Percentiles rank a stretch among this genome's conserved stretches.
phyloP scores from a whole-genome alignment of 2,329 filamentous ascomycete genomes.

The Malbranchea cinnamomea region DNA sequence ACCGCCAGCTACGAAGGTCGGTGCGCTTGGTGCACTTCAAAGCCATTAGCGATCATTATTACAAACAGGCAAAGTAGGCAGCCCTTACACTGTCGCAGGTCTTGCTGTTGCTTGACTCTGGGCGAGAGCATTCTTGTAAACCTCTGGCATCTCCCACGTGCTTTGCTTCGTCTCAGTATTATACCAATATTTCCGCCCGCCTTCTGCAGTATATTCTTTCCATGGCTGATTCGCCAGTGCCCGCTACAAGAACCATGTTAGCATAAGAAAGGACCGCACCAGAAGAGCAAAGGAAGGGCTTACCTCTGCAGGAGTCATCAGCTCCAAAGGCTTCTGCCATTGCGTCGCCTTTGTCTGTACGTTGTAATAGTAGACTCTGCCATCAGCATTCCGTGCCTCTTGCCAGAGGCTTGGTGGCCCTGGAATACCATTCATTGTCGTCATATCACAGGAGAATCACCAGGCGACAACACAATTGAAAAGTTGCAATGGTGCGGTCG shows the following conservation, averaged over 20 bases:
- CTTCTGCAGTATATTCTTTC: constrained; percentile 80
- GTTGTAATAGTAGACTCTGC: constrained; percentile 86
- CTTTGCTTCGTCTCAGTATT: constrained; percentile 85
- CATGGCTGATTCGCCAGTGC: constrained; percentile 71
- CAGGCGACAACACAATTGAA: no score
- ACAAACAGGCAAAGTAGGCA: constrained; percentile 21
- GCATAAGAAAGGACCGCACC: constrained; percentile 9
- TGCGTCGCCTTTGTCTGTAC: constrained; percentile 69
- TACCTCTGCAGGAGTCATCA: constrained; percentile 75
- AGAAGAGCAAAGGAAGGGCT: constrained; percentile 12
- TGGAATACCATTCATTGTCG: no score
- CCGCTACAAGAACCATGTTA: constrained; percentile 38
- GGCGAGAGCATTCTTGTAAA: constrained; percentile 59
- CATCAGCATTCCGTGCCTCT: constrained; percentile 66
- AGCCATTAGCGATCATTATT: constrained; percentile 13
- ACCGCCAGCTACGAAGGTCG: constrained; percentile 47
- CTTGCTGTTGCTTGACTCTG: constrained; percentile 33
- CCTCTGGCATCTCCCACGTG: constrained; percentile 86
- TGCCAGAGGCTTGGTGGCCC: constrained; percentile 52
- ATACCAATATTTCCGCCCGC: constrained; percentile 88
- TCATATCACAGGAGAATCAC: no score
- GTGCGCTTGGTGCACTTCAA: no score
- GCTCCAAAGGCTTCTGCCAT: constrained; percentile 85
- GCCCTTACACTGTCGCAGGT: constrained; percentile 32
- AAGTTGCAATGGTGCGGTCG: no score